Evolutionary conservation across 139 green algal genomes (phyloP), one percentile per base, ranked within the genome.

Genomic region (Ettlia oleoabundans): DNA sequence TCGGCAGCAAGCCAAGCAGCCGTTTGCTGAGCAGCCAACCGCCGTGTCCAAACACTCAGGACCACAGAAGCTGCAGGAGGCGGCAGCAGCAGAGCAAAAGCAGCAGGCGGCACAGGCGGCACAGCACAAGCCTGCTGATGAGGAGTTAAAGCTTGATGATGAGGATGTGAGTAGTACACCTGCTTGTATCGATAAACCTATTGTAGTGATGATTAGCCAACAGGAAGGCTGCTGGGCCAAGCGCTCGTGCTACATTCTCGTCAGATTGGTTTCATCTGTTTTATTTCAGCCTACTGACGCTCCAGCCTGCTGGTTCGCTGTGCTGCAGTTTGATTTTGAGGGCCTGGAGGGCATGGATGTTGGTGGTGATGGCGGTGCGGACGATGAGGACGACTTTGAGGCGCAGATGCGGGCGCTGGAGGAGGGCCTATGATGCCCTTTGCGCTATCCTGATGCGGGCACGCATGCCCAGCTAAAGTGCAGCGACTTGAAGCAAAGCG

Each of bases 381-480:
- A 79, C 2, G 80, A 76, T 8, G 51, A 75, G 32, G 84, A 85
- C 37, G 84, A 88, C 55, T 88, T 88, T 73, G 84, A 88, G 55
- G 84, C 84, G 47, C 76, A 88, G 66, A 88, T 88, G 84, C 52
- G 84, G 37, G 76, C 76, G 26, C 76, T 87, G 28, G 76, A 87
- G 70, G 83, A 84, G 37, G 55, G 42, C 2, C 42, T 82, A 42
- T 82, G 76, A 82, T 26, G 2, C 32, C 7, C 19, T 15, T 32
- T 51, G 64, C 3, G 30, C 2, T 19, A 7, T 1, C 15, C 13
- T 32, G 33, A 13, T 52, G 65, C 15, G 19, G 3, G 4, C 35
- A 47, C 9, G 18, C 55, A 58, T n/a, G n/a, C n/a, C n/a, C n/a
- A n/a, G n/a, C n/a, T n/a, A n/a, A n/a, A n/a, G n/a, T n/a, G n/a